phyloP scores from a whole-genome alignment of 2,329 filamentous ascomycete genomes.

The Diaporthe vaccinii region DNA sequence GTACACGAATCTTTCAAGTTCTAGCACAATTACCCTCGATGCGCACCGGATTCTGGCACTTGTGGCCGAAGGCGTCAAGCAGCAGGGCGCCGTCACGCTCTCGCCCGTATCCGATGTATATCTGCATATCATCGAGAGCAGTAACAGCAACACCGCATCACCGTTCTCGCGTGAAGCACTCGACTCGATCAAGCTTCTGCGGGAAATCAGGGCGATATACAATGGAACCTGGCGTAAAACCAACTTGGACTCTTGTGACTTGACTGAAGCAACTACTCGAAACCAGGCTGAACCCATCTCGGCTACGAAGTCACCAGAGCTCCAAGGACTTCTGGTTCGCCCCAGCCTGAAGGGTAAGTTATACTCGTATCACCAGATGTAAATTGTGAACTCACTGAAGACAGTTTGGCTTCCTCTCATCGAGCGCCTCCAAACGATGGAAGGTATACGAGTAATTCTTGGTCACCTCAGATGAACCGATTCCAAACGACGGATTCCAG shows the following conservation, averaged over 20 bases:
- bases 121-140: conserved; percentile 8
- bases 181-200: background rate
- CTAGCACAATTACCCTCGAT: background rate
- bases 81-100: background rate
- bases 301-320: no score
- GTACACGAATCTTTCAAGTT: background rate
- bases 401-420: background rate
- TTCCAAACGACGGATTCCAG: background rate
- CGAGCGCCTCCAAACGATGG: background rate
- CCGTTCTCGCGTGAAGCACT: background rate
- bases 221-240: background rate
- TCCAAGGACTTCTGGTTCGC: background rate
- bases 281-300: background rate
- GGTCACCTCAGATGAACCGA: background rate
- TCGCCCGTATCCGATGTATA: background rate
- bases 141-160: background rate
- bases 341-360: background rate
- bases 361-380: background rate
- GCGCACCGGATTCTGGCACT: background rate
- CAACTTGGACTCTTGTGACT: background rate
- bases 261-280: background rate
- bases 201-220: background rate
- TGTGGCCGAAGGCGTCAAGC: background rate
- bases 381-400: background rate
- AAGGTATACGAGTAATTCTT: background rate